phyloP scores from a whole-genome alignment of 2,329 filamentous ascomycete genomes.

The Hypomyces perniciosus region DNA sequence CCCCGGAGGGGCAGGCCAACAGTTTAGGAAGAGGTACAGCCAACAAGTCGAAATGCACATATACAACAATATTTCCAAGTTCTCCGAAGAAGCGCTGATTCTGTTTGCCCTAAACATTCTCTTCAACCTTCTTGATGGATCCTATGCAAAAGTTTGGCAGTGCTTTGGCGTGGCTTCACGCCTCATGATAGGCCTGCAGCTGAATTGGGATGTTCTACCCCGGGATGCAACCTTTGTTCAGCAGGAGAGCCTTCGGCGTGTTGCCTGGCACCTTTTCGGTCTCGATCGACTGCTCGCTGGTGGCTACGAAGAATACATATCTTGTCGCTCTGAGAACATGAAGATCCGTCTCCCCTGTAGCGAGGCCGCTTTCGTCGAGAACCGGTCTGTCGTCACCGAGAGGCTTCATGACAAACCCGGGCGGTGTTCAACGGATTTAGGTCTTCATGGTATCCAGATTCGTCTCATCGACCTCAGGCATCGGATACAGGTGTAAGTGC shows the following conservation, averaged over 20 bases:
- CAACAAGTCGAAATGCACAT: slow-evolving; percentile 35
- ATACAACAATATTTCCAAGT: slow-evolving; percentile 34
- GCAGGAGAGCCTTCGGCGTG: slow-evolving; percentile 31
- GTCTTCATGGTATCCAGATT: slow-evolving; percentile 30
- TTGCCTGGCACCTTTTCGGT: slow-evolving; percentile 35
- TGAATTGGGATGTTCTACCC: slow-evolving; percentile 33
- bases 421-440: slow-evolving; percentile 20
- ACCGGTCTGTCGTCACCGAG: slow-evolving; percentile 25
- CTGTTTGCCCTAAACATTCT: slow-evolving; percentile 31
- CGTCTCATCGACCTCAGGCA: slow-evolving; percentile 32
- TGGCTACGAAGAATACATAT: slow-evolving; percentile 36
- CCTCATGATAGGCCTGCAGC: slow-evolving; percentile 32
- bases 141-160: slow-evolving; percentile 36
- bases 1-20: slow-evolving; percentile 25
- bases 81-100: slow-evolving; percentile 28
- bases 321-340: slow-evolving; percentile 32
- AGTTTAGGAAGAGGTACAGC: slow-evolving; percentile 33
- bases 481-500: slow-evolving; percentile 30
- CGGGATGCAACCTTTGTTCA: slow-evolving; percentile 26
- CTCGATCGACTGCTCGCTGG: slow-evolving; percentile 34
- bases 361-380: slow-evolving; percentile 28
- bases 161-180: slow-evolving; percentile 32
- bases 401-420: slow-evolving; percentile 25
- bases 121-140: slow-evolving; percentile 31
- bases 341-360: slow-evolving; percentile 32